Evolutionary conservation across 2,329 filamentous ascomycete species (phyloP).

Genomic region (Fusarium udum): DNA sequence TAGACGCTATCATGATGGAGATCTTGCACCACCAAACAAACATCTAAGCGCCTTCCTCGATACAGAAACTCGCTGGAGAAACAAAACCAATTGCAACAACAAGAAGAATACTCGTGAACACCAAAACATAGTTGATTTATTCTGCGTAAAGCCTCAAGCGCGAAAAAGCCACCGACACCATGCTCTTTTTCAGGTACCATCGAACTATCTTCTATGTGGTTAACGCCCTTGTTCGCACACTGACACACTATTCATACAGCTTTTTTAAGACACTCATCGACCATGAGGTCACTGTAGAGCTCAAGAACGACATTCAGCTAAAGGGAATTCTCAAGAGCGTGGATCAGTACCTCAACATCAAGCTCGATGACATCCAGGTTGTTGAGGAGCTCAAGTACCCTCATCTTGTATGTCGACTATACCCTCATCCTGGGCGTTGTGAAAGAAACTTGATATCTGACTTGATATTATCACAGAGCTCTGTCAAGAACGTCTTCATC

Average conservation of each 20-base stretch:
- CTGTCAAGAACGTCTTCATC: slow-evolving; percentile 96
- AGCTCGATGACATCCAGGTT: slow-evolving; percentile 93
- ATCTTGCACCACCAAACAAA: slow-evolving; percentile 25
- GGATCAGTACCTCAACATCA: slow-evolving; percentile 99
- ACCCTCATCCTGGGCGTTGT: not conserved
- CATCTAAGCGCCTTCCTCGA: slow-evolving; percentile 21
- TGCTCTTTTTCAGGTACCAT: slow-evolving; percentile 58
- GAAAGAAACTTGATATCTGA: not conserved
- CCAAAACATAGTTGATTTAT: not conserved
- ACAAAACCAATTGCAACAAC: not conserved
- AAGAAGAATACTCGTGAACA: rapidly evolving
- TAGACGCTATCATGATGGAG: slow-evolving; percentile 35
- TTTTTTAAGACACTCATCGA: slow-evolving; percentile 99
- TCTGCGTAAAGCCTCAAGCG: not conserved
- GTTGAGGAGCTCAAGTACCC: slow-evolving; percentile 95
- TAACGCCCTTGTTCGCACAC: not conserved
- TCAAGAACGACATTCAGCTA: slow-evolving; percentile 99
- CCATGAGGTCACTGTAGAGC: slow-evolving; percentile 95
- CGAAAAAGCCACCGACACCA: slow-evolving; percentile 41
- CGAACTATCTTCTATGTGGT: not conserved
- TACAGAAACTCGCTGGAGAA: not conserved
- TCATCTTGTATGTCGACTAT: slow-evolving; percentile 73
- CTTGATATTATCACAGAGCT: slow-evolving; percentile 55
- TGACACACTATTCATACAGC: slow-evolving; percentile 55
- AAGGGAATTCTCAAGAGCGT: slow-evolving; percentile 95